phyloP scores from a whole-genome alignment of 2,329 filamentous ascomycete species.

The Trichoderma sp. region DNA sequence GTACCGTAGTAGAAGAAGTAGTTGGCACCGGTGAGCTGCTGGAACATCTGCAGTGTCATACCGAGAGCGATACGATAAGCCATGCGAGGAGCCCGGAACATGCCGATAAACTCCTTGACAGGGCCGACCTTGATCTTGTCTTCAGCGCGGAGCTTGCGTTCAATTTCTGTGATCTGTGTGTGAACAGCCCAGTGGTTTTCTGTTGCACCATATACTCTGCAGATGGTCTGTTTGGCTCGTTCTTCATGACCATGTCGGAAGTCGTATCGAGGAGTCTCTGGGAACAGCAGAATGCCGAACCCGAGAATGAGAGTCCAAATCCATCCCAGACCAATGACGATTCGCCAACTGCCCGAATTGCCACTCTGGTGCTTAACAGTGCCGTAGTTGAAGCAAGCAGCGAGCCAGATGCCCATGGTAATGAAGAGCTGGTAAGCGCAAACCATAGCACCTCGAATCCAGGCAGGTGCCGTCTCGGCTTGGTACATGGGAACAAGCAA shows the following conservation, averaged over 20 bases:
- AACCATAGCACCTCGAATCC: conserved; percentile 63
- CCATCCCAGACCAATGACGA: conserved; percentile 55
- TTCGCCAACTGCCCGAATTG: conserved; percentile 56
- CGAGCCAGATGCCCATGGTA: conserved; percentile 63
- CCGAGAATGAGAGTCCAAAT: conserved; percentile 49
- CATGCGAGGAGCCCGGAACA: conserved; percentile 64
- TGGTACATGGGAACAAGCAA: conserved; percentile 71
- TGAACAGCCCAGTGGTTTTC: conserved; percentile 44
- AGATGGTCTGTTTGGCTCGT: conserved; percentile 46
- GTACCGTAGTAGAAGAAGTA: conserved; percentile 65
- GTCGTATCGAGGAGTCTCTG: conserved; percentile 51
- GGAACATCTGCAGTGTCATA: conserved; percentile 59
- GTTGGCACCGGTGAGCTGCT: conserved; percentile 66
- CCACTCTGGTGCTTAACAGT: conserved; percentile 46
- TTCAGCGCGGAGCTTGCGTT: conserved; percentile 51
- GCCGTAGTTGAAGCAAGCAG: conserved; percentile 60
- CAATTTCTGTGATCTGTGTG: conserved; percentile 52
- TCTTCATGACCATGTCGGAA: conserved; percentile 48
- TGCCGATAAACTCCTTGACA: conserved; percentile 49
- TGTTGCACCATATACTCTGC: conserved; percentile 45
- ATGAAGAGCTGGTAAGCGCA: conserved; percentile 69
- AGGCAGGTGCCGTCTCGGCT: conserved; percentile 64
- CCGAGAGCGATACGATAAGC: conserved; percentile 60
- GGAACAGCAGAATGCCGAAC: conserved; percentile 47
- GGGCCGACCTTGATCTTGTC: conserved; percentile 38